Evolutionary conservation across 257 asterid species (phyloP).

Genomic region (Eucommia ulmoides): DNA sequence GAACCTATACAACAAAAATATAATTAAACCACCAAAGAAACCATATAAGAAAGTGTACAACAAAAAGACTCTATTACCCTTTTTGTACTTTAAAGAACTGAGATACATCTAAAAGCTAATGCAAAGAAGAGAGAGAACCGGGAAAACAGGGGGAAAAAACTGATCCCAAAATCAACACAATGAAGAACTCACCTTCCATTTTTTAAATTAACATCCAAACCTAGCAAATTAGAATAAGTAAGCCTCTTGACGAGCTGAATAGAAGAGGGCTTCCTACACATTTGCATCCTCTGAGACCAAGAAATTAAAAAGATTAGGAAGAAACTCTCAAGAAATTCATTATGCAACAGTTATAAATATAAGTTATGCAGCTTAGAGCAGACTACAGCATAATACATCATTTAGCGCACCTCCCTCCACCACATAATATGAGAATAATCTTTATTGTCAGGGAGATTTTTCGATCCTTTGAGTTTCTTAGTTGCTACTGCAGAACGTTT

Average conservation of each 20-base stretch:
- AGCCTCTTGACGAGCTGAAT: slow-evolving; percentile 54
- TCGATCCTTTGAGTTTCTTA: slow-evolving; percentile 35
- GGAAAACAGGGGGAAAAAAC: too few species aligned
- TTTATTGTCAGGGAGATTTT: slow-evolving; percentile 36
- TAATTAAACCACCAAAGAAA: background rate
- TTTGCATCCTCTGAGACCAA: slow-evolving; percentile 54
- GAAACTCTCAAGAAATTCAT: slow-evolving; percentile 6
- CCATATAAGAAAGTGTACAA: background rate
- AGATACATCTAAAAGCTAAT: background rate
- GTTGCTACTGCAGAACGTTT: slow-evolving; percentile 18
- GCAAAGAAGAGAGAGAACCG: background rate
- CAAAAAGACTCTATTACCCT: background rate
- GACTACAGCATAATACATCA: slow-evolving; percentile 6
- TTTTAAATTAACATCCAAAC: slow-evolving; percentile 59
- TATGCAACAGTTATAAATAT: background rate
- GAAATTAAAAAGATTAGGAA: slow-evolving; percentile 12
- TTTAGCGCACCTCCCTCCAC: slow-evolving; percentile 86
- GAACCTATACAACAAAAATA: background rate
- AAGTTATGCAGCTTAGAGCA: slow-evolving; percentile 3
- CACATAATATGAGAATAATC: slow-evolving; percentile 60
- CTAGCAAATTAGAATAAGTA: slow-evolving; percentile 53
- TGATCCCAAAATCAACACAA: slow-evolving; percentile 5
- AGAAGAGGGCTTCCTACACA: slow-evolving; percentile 89
- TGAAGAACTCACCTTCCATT: slow-evolving; percentile 58
- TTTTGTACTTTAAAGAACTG: background rate